A percentile compares a stretch with the other conserved stretches of the same genome.
Evolutionary conservation across 306 rosid species (phyloP).

Genomic region (Lathyrus oleraceus): DNA sequence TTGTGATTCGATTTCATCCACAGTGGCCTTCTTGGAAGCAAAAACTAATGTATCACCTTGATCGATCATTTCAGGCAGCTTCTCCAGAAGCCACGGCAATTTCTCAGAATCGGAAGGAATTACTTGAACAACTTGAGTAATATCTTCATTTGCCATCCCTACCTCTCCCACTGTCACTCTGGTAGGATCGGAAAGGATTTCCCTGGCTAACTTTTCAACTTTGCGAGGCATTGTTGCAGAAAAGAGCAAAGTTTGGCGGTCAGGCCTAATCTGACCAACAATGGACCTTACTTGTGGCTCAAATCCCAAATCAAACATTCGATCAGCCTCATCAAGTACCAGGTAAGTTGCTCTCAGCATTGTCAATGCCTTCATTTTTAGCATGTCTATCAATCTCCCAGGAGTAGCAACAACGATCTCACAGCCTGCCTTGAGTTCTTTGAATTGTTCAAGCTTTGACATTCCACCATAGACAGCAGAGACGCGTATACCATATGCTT

Average conservation of each 20-base stretch:
- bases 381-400: conserved; percentile 93
- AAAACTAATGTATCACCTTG: conserved; percentile 91
- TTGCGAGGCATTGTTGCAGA: conserved; percentile 97
- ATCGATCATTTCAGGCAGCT: conserved; percentile 82
- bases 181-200: conserved; percentile 81
- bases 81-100: conserved; percentile 85
- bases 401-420: conserved; percentile 98
- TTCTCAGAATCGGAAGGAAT: conserved; percentile 87
- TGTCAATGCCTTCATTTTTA: conserved; percentile 87
- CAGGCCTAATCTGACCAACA: conserved; percentile 98
- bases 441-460: conserved; percentile 96
- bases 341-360: conserved; percentile 87
- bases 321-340: conserved; percentile 98
- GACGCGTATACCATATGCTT: conserved; percentile 73
- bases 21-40: conserved; percentile 91
- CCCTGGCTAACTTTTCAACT: conserved; percentile 95
- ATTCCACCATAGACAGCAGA: conserved; percentile 97
- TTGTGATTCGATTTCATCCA: conserved; percentile 89
- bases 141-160: conserved; percentile 98
- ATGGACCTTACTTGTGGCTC: conserved; percentile 97
- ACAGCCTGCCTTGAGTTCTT: conserved; percentile 96
- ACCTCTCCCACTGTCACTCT: conserved; percentile 97
- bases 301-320: conserved; percentile 99
- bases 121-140: conserved; percentile 92
- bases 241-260: conserved; percentile 91